Conservation (phyloP, 495 filamentous ascomycete genomes). For the Penicillium pancosmium region DNA sequence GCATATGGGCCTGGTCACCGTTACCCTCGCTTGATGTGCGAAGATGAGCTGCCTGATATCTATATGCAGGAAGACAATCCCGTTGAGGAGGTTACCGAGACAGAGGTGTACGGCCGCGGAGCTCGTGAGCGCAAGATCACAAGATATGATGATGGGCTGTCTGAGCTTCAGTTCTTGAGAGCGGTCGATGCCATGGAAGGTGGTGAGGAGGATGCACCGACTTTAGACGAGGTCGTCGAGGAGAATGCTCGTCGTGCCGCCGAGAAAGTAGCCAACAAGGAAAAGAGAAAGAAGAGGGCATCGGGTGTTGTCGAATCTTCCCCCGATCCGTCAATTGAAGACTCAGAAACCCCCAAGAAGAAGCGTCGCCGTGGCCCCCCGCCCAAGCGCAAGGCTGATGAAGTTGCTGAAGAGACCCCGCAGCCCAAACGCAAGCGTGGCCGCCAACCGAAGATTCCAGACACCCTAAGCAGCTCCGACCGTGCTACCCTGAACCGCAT, state of each 20-base stretch:
- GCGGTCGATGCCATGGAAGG: slow-evolving; percentile 77
- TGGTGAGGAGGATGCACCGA: slow-evolving; percentile 70
- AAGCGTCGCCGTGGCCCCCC: slow-evolving; percentile 80
- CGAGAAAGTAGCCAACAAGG: slow-evolving; percentile 72
- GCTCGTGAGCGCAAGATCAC: slow-evolving; percentile 91
- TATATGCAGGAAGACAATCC: slow-evolving; percentile 87
- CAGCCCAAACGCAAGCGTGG: slow-evolving; percentile 81
- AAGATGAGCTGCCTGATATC: slow-evolving; percentile 89
- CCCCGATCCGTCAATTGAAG: slow-evolving; percentile 74
- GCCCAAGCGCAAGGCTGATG: slow-evolving; percentile 83
- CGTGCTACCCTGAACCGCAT: slow-evolving; percentile 69
- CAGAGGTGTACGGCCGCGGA: slow-evolving; percentile 80
- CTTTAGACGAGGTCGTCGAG: slow-evolving; percentile 88
- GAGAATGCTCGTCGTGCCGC: slow-evolving; percentile 85
- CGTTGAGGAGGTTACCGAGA: slow-evolving; percentile 73
- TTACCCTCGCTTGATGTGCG: slow-evolving; percentile 78
- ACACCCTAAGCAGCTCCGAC: slow-evolving; percentile 52
- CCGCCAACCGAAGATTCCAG: slow-evolving; percentile 65
- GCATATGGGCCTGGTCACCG: slow-evolving; percentile 70
- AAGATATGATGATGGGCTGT: slow-evolving; percentile 95
- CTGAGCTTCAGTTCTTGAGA: slow-evolving; percentile 90
- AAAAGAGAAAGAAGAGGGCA: slow-evolving; percentile 55
- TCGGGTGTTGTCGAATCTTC: slow-evolving; percentile 63
- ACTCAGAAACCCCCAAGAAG: slow-evolving; percentile 71
- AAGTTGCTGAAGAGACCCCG: slow-evolving; percentile 74